Conservation (phyloP, 768 basidiomycete species). For the Russula sp. region DNA sequence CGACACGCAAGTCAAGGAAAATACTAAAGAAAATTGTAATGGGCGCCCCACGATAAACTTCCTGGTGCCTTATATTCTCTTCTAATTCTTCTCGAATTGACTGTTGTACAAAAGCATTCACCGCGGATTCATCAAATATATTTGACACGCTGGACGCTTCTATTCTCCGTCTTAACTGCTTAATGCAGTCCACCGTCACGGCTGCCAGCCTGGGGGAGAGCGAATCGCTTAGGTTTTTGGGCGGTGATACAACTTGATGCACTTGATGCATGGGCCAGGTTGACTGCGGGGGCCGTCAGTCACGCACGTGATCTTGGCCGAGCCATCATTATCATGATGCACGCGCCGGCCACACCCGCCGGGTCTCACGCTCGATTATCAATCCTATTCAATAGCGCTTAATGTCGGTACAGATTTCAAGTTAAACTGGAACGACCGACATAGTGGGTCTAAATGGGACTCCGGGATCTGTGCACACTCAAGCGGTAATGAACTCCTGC, state of each 20-base stretch:
- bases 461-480: background rate
- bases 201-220: background rate
- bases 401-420: background rate
- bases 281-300: too few relatives aligned
- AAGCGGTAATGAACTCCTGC: background rate
- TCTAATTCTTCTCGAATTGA: background rate
- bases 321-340: too few relatives aligned
- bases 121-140: background rate
- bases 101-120: background rate
- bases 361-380: too few relatives aligned
- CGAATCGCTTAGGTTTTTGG: background rate
- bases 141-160: background rate
- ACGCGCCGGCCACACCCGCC: too few relatives aligned
- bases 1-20: background rate
- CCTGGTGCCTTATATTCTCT: background rate
- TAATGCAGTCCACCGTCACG: background rate
- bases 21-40: background rate
- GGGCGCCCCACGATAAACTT: background rate
- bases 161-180: background rate
- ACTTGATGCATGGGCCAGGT: too few relatives aligned
- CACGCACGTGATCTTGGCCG: too few relatives aligned
- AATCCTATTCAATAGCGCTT: background rate
- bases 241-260: background rate
- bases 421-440: background rate
- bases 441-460: background rate